Base-by-base conservation (phyloP, 2,329 filamentous ascomycete species). In the Escovopsis weberi region DNA sequence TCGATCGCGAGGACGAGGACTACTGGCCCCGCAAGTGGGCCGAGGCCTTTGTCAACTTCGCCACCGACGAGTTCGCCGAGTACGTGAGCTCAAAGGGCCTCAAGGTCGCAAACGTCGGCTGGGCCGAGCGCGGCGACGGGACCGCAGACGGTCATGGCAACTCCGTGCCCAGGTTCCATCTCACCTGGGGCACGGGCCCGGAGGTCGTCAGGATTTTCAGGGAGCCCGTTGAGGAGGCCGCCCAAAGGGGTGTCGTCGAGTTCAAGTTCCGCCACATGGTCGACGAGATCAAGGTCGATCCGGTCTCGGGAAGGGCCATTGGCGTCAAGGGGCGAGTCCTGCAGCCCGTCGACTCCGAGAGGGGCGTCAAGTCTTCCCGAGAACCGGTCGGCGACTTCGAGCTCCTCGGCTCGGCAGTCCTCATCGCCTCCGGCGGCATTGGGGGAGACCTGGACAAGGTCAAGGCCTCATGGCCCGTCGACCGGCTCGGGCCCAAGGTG, bases 11-110 rank as follows among this genome's bases (percentile, higher is more conserved):
- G 12, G 51, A 55, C 23, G 68, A 75, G 42, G 75, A 79, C 54
- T 55, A 60, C 51, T 79, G 75, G 75, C 74, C 75, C 35, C 65
- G 68, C 8, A 60, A 64, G 40, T 80, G 75, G 75, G 75, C 75
- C n/a, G 67, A 75, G 53, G 75, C 75, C 0, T 79, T 78, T 56
- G 74, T 79, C 42, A 59, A 78, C 56, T 79, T 80, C 53, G 74
- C 75, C 1, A 58, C 69, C 2, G 70, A 74, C 51, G 71, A 69
- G 49, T 68, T 79, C 65, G 74, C 78, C 58, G 46, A 49, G 23
- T 80, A 79, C 45, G 64, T 78, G 47, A 72, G 70, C 50, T 64
- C 57, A 0, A 59, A 63, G 6, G 75, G 75, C 1, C 50, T 76
- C 15, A 62, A 66, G 0, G 77, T 78, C 47, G 52, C 63, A 39